phyloP scores from a whole-genome alignment of 495 filamentous ascomycete species.

The Oleoguttula mirabilis region DNA sequence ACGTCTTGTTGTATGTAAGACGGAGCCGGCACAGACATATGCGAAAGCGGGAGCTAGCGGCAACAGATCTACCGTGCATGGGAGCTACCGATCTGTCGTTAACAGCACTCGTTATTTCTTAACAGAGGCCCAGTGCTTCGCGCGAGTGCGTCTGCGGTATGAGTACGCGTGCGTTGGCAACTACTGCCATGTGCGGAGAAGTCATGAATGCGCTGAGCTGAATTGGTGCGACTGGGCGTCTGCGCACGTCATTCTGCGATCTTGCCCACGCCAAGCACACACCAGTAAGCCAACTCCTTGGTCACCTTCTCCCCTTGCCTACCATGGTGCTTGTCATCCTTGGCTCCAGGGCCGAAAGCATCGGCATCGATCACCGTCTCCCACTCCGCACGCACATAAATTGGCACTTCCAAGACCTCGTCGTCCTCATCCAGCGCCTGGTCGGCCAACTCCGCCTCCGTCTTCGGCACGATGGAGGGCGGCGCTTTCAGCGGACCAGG shows the following conservation, averaged over 20 bases:
- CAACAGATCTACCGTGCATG: no score
- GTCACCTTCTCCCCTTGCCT: conserved; percentile 45
- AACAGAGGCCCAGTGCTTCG: no score
- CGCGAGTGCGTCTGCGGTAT: no score
- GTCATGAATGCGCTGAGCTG: no score
- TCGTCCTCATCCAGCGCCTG: conserved; percentile 40
- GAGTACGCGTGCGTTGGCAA: no score
- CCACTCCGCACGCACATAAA: conserved; percentile 88
- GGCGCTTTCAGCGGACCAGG: conserved; percentile 39
- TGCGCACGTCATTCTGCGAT: conserved; percentile 37
- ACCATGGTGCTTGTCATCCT: conserved; percentile 33
- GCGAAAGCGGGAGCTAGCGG: no score
- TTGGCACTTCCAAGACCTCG: conserved; percentile 86
- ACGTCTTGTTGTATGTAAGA: no score
- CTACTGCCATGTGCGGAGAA: no score
- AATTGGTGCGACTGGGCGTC: no score
- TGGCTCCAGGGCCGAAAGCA: conserved; percentile 38
- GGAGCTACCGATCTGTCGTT: no score
- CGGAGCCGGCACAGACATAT: no score
- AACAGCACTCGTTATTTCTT: no score
- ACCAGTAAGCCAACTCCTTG: conserved; percentile 89
- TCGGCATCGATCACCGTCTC: conserved; percentile 66
- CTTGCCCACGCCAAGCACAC: conserved; percentile 76
- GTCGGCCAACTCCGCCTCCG: conserved; percentile 10
- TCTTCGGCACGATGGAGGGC: conserved; percentile 8